Evolutionary conservation across 352 stramenopile genomes (phyloP), one percentile per base, ranked within the genome.

Genomic region (Aphanomyces invadans): DNA sequence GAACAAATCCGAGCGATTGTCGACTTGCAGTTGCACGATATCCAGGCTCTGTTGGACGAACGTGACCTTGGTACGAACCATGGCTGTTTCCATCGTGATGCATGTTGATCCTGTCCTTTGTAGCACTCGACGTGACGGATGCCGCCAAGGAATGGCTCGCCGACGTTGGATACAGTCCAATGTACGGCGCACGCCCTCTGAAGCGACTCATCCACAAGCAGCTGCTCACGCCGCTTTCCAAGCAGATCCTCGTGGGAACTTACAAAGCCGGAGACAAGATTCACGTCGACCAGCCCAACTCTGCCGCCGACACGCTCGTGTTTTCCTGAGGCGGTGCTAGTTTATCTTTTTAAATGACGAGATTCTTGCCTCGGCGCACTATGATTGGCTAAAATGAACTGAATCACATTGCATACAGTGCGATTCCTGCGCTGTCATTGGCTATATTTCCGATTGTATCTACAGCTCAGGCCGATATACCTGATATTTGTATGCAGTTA

Each of bases 121-220:
- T 38, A 57, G 83, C 75, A 25, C 84, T 99, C 73, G 77, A 88
- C 31, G 82, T 98, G 23, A 86, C 86, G 5, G 81, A 96, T 4
- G 78, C 84, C 25, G 95, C 95, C 9, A 79, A 98, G 54, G 83
- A 98, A 28, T 97, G 88, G 75, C 74, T 99, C 9, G 89, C 89
- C 0, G 87, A 97, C 4, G 77, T 87, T 38, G 95, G 95, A 2
- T 99, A 98, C 73, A 97, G 98, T 74, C 90, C 95, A 26, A 78
- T 92, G 10, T 99, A 98, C 71, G 97, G 97, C 69, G 97, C 96
- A 15, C 85, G 96, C 44, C 97, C 97, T 32, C 78, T 99, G 23
- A 98, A 98, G 77, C 82, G 96, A 36, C 80, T 95, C 21, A 98
- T 99, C 62, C 94, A 99, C 72, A 91, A 97, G 60, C 80, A 98